Conservation (phyloP, 2,329 filamentous ascomycete species). For the Aspergillus sp. region DNA sequence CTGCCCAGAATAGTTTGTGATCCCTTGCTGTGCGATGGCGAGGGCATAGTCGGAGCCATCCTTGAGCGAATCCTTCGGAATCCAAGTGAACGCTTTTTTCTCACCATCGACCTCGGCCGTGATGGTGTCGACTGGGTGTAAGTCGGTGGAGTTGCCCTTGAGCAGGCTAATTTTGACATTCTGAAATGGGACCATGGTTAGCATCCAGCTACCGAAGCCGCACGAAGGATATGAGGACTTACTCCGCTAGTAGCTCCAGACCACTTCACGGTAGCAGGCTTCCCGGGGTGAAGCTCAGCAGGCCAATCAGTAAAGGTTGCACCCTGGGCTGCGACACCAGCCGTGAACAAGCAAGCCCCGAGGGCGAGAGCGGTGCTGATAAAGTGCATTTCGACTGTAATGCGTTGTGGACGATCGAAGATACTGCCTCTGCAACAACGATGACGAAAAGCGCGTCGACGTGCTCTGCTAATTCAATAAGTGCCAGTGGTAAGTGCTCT, state of each 20-base stretch:
- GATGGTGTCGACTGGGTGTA: constrained; percentile 44
- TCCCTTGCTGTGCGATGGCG: constrained; percentile 46
- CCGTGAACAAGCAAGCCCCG: constrained; percentile 34
- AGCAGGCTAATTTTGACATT: constrained; percentile 50
- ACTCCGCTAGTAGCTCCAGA: constrained; percentile 33
- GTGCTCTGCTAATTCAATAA: not conserved
- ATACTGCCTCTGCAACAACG: no score
- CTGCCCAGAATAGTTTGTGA: constrained; percentile 48
- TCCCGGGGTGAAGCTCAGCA: constrained; percentile 40
- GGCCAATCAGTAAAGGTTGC: constrained; percentile 48
- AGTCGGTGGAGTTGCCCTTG: constrained; percentile 43
- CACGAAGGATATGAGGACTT: constrained; percentile 3
- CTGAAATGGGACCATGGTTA: constrained; percentile 18
- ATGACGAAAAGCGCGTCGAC: not conserved
- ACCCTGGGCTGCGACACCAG: constrained; percentile 40
- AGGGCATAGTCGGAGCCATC: constrained; percentile 49
- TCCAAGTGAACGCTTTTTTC: constrained; percentile 41
- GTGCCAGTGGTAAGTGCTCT: not conserved
- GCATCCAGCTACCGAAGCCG: not conserved
- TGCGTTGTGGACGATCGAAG: not conserved
- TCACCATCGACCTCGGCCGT: constrained; percentile 41
- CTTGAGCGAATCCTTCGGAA: constrained; percentile 36
- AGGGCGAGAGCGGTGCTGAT: constrained; percentile 41
- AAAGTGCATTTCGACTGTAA: constrained; percentile 42
- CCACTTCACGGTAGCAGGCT: constrained; percentile 44